Evolutionary conservation across 1,139 yeast genomes (phyloP).

Genomic region (Geotrichum klebahnii): DNA sequence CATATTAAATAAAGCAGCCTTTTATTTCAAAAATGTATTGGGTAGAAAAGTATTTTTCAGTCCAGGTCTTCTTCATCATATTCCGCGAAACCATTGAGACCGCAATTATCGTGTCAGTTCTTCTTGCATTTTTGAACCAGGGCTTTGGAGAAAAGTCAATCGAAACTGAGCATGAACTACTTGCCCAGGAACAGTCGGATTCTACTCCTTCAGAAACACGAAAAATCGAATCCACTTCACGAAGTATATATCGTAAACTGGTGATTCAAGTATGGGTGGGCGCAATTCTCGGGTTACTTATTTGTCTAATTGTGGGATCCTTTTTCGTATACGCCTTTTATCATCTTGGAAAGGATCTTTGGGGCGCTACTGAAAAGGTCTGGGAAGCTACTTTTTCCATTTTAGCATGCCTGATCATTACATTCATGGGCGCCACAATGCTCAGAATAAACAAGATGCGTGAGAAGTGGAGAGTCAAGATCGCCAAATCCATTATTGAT

Average conservation of each 20-base stretch:
- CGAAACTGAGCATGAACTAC: background rate
- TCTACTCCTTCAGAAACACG: too few species aligned
- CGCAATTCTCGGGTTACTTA: slow-evolving; percentile 61
- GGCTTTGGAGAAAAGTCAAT: slow-evolving; percentile 48
- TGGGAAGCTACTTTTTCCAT: slow-evolving; percentile 92
- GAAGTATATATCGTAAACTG: slow-evolving; percentile 36
- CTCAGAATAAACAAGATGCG: slow-evolving; percentile 81
- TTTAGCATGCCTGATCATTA: slow-evolving; percentile 73
- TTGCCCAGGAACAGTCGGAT: too few species aligned
- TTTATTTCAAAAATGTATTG: too few species aligned
- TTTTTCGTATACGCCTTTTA: slow-evolving; percentile 73
- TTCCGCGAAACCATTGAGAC: slow-evolving; percentile 91
- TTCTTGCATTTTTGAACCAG: slow-evolving; percentile 84
- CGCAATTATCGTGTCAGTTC: slow-evolving; percentile 79
- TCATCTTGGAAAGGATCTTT: slow-evolving; percentile 69
- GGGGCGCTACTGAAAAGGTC: slow-evolving; percentile 76
- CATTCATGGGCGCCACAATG: slow-evolving; percentile 85
- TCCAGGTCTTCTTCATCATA: slow-evolving; percentile 69
- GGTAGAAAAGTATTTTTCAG: too few species aligned
- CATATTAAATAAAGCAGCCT: too few species aligned
- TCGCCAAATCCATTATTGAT: slow-evolving; percentile 50
- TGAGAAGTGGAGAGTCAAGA: slow-evolving; percentile 77
- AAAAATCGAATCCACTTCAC: too few species aligned
- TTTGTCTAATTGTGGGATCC: slow-evolving; percentile 73
- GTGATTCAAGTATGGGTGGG: slow-evolving; percentile 81